A percentile compares a stretch with the other conserved stretches of the same genome.
Conservation (phyloP, 1,284 basidiomycete species). For the Microbotryum silenes-acaulis region DNA sequence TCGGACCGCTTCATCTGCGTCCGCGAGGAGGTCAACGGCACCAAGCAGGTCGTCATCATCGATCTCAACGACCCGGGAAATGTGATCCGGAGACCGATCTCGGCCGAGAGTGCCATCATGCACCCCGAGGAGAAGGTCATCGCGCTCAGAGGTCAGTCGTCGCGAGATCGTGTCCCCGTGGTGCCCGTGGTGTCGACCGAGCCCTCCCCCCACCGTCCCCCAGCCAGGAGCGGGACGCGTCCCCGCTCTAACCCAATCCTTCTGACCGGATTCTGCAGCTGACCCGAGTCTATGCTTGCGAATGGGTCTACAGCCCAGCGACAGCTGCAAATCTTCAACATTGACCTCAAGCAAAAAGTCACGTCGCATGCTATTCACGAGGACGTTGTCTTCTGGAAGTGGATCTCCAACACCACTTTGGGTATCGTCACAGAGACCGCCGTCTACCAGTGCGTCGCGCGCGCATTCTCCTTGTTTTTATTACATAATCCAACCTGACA, state of each 20-base stretch:
- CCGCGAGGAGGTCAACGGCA: slow-evolving; percentile 40
- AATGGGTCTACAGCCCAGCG: slow-evolving; percentile 58
- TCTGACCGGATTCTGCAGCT: too few relatives aligned
- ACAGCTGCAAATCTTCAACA: slow-evolving; percentile 97
- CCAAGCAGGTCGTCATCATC: slow-evolving; percentile 91
- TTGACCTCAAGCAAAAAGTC: slow-evolving; percentile 93
- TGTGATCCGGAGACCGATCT: slow-evolving; percentile 92
- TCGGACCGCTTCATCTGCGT: slow-evolving; percentile 91
- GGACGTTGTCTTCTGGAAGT: slow-evolving; percentile 98
- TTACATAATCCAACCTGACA: not conserved
- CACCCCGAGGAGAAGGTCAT: slow-evolving; percentile 95
- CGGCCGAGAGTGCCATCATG: slow-evolving; percentile 98
- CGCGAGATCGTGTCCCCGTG: not conserved
- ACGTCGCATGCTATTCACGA: slow-evolving; percentile 92
- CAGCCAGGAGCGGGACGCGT: not conserved
- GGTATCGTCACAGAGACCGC: slow-evolving; percentile 92
- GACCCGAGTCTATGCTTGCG: slow-evolving; percentile 25
- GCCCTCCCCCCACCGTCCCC: not conserved
- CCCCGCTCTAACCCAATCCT: too few relatives aligned
- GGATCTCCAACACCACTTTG: slow-evolving; percentile 83
- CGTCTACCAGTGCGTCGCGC: slow-evolving; percentile 80
- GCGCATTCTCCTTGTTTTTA: slow-evolving; percentile 36
- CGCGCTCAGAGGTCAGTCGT: slow-evolving; percentile 71
- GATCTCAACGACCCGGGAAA: slow-evolving; percentile 93
- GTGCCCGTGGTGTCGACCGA: too few relatives aligned